Conservation (phyloP, 177 flowering plant species). For the Tripterygium wilfordii region DNA sequence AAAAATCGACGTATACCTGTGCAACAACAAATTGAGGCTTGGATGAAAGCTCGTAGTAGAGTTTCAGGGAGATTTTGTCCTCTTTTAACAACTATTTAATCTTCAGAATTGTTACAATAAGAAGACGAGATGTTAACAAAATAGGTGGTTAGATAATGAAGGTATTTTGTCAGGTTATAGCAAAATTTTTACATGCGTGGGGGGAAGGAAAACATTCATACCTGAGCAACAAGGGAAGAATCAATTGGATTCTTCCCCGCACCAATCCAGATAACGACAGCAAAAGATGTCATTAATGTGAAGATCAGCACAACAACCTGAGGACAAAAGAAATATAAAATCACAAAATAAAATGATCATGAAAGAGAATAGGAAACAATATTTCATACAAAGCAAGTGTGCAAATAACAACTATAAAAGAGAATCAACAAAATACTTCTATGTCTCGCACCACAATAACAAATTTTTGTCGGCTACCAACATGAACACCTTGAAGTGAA, state of each 20-base stretch:
- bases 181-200: too few relatives aligned
- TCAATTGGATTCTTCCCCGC: constrained; percentile 58
- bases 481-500: constrained; percentile 35
- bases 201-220: constrained; percentile 22
- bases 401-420: background rate
- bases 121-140: too few relatives aligned
- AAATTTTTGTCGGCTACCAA: constrained; percentile 70
- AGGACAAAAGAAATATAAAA: constrained; percentile 3
- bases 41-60: too few relatives aligned
- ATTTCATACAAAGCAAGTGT: too few relatives aligned
- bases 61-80: too few relatives aligned
- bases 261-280: constrained; percentile 75
- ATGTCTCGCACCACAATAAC: constrained; percentile 60
- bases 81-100: too few relatives aligned
- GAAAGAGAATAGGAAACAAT: background rate
- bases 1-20: constrained; percentile 72
- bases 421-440: background rate
- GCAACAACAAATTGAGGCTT: too few relatives aligned
- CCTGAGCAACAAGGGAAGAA: constrained; percentile 65
- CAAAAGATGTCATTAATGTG: constrained; percentile 50
- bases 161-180: background rate
- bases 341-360: background rate
- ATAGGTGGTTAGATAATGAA: too few relatives aligned
- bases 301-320: constrained; percentile 54
- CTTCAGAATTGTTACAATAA: too few relatives aligned